Base-by-base conservation (phyloP, 495 filamentous ascomycete species). In the Achaetomiella virescens region DNA sequence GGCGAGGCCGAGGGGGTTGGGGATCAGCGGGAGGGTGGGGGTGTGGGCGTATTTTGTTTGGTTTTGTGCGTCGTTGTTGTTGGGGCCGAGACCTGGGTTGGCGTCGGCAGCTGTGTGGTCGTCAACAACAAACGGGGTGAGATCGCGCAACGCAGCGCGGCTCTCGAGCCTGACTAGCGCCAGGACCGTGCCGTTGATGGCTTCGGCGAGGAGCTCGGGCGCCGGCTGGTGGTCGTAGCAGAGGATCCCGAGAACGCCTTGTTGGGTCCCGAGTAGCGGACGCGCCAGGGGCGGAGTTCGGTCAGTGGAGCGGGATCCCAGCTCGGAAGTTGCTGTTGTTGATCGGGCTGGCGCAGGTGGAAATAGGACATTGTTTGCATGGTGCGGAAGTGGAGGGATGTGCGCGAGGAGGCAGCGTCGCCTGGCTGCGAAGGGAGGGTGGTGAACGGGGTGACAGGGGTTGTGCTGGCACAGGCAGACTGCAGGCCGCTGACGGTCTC, bases 351-450 rank as follows among this genome's bases (percentile, higher is more conserved):
- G 33, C 54, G 51, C n/a, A 72, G 48, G 65, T 89, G 84, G 66
- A 95, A 91, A 59, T 91, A 91, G 0, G 89, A 87, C 64, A 89
- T 81, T 21, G 81, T 85, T 59, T 91, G 87, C 88, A 95, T 91
- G 24, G 81, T 78, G 49, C 89, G 79, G 5, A 90, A 66, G 60
- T 92, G 82, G 12, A 80, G 78, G 9, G 86, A 79, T 1, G 84
- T 90, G 37, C 83, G 75, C n/a, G 79, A 79, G 6, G 81, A 72
- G 20, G 85, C 75, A 48, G 81, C 74, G 20, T 86, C 79, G 50
- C 78, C 83, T 17, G 82, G 71, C 57, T 86, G 82, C 2, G 85
- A 86, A 11, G 78, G 78, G 9, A 82, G 67, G 21, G 69, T 72
- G 52, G 70, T 61, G 43, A 82, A 72, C 1, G 55, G 54, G n/a